A percentile compares a stretch with the other conserved stretches of the same genome.
phyloP scores from a whole-genome alignment of 129 eudicot genomes.

The Helichrysum umbraculigerum region DNA sequence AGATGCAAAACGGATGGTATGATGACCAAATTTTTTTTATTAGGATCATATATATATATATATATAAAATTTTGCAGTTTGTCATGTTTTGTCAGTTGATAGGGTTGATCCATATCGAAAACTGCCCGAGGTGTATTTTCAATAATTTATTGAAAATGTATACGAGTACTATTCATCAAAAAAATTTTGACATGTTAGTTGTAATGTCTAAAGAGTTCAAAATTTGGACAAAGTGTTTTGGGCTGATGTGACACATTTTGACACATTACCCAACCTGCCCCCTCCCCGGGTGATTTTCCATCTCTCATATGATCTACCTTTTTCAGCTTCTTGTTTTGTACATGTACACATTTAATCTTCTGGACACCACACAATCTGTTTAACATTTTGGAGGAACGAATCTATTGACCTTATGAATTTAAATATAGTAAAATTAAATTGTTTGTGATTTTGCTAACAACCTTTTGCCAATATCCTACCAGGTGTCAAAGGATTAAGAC shows the following conservation, averaged over 20 bases:
- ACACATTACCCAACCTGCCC: not conserved
- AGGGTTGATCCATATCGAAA: not conserved
- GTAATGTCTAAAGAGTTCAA: too few relatives aligned
- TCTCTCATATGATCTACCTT: not conserved
- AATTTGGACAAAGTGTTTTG: not conserved
- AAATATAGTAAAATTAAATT: not conserved
- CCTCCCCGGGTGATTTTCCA: not conserved
- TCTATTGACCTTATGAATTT: not conserved
- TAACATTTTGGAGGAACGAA: not conserved
- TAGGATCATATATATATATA: not conserved
- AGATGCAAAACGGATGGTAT: constrained; percentile 92
- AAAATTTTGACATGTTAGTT: too few relatives aligned
- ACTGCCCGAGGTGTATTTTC: not conserved
- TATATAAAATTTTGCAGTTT: not conserved
- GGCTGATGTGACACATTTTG: not conserved
- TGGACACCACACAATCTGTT: not conserved
- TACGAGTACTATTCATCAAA: too few relatives aligned
- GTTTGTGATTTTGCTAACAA: not conserved
- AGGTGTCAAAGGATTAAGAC: constrained; percentile 98
- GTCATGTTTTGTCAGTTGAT: not conserved
- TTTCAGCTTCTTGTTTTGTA: not conserved
- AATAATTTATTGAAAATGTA: not conserved
- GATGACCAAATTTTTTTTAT: constrained; percentile 21
- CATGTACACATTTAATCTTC: not conserved
- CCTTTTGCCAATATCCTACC: constrained; percentile 11